A percentile compares a stretch with the other conserved stretches of the same genome.
Conservation (phyloP, 2,329 filamentous ascomycete species). For the Beauveria sp. region DNA sequence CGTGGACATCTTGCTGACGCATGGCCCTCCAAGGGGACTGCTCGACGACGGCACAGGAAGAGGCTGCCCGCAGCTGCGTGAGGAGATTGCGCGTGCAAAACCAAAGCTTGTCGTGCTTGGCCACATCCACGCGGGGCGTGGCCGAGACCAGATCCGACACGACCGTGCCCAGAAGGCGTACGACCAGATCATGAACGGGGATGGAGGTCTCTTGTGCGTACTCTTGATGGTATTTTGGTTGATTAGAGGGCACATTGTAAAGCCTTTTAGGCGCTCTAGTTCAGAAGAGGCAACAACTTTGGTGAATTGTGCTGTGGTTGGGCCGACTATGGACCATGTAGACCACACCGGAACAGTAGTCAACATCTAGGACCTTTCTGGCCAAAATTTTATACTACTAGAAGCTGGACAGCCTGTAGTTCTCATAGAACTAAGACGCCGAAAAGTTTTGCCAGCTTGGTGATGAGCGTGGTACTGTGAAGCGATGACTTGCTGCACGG, state of each 20-base stretch:
- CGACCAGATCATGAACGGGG: constrained; percentile 12
- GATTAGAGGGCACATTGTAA: neutral
- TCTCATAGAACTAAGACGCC: too few species aligned
- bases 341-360: neutral
- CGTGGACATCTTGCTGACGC: constrained; percentile 31
- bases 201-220: neutral
- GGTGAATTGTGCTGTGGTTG: constrained; percentile 5
- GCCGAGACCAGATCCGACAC: constrained; percentile 21
- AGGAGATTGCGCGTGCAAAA: constrained; percentile 23
- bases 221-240: neutral
- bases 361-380: neutral
- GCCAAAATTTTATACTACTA: too few species aligned
- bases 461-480: too few species aligned
- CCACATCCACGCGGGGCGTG: constrained; percentile 28
- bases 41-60: constrained; percentile 23
- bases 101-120: constrained; percentile 31
- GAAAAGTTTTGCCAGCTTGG: too few species aligned
- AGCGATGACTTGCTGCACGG: too few species aligned
- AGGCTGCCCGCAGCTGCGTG: constrained; percentile 24
- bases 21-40: constrained; percentile 28
- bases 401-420: too few species aligned
- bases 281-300: neutral
- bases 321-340: neutral
- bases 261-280: neutral
- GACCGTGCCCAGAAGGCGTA: constrained; percentile 20